Base-by-base conservation (phyloP, 345 rosid species). In the Carallia pectinifolia region DNA sequence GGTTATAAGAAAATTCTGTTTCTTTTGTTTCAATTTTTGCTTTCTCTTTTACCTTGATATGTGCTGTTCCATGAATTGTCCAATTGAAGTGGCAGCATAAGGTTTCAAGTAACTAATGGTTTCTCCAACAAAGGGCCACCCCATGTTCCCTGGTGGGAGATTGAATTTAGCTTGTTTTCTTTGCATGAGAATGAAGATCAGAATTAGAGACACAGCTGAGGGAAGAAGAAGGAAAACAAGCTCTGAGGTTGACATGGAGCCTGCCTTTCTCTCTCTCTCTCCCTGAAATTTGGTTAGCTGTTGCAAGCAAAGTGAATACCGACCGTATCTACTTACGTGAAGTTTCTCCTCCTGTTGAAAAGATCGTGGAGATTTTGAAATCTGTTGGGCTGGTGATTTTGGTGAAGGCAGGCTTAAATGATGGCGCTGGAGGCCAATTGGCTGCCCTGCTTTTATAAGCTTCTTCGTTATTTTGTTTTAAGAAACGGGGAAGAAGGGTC, bases 101-200 rank as follows among this genome's bases (percentile, higher is more conserved):
- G 97, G 97, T 82, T 55, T 86, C 77, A 94, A 84, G 79, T 91
- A 94, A 61, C 84, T 90, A 54, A 94, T 81, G 18, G 97, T 92
- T 85, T 94, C 97, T 4, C 99, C 99, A 5, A 92, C 50, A 78
- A 94, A 90, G 52, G 99, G 99, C 96, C 94, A 92, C 27, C 99
- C 99, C 82, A 82, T 81, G 65, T 75, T 87, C 7, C 99, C 99
- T 7, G 99, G 99, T 5, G 99, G 99, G 6, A 94, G 97, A 79
- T 95, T 90, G 54, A 77, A 77, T 64, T 85, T 76, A 23, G 78
- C 72, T 58, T 71, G 82, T 66, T 84, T 83, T 83, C 96, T 80
- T 47, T 76, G 83, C 67, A 79, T 55, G 66, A 91, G 88, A 19
- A 88, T 66, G 76, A 82, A 80, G 78, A 85, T 31, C 16, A 88